Conservation (phyloP, 371 early-diverging fungal species). For the Syncephalastrum sp. region DNA sequence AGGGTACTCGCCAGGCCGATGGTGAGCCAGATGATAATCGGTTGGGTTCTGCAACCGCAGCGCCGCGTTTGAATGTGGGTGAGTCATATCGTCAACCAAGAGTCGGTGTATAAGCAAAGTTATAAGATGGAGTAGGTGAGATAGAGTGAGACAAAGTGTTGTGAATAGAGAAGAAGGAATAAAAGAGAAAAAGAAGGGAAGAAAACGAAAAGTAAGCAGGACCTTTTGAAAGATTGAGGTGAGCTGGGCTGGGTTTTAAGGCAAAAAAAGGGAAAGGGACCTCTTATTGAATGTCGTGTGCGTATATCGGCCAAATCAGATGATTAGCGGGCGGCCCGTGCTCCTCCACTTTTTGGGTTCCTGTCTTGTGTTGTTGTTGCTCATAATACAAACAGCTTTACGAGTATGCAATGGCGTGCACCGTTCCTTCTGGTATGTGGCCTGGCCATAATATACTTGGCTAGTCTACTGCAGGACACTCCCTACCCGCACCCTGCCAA, state of each 20-base stretch:
- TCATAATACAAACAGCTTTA: too few relatives aligned
- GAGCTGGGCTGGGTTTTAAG: too few relatives aligned
- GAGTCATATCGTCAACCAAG: too few relatives aligned
- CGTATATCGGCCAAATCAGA: slow-evolving; percentile 1
- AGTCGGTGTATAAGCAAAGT: too few relatives aligned
- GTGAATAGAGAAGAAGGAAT: slow-evolving; percentile 1
- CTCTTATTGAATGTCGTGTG: background rate
- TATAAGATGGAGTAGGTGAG: too few relatives aligned
- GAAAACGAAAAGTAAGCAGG: background rate
- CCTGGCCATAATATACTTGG: slow-evolving; percentile 31
- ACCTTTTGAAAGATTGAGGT: background rate
- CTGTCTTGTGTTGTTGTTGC: background rate
- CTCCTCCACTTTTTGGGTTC: slow-evolving; percentile 5
- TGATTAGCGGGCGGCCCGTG: background rate
- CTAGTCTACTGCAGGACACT: slow-evolving; percentile 35
- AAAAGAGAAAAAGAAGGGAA: slow-evolving; percentile 3
- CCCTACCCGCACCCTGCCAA: slow-evolving; percentile 41
- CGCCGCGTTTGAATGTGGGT: too few relatives aligned
- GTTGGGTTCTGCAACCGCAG: too few relatives aligned
- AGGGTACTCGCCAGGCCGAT: too few relatives aligned
- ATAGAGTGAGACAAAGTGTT: too few relatives aligned
- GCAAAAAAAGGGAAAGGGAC: too few relatives aligned
- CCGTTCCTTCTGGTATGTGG: slow-evolving; percentile 34
- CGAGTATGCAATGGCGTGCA: slow-evolving; percentile 48
- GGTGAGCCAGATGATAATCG: too few relatives aligned